Evolutionary conservation across 2,329 filamentous ascomycete genomes (phyloP), one percentile per base, ranked within the genome.

Genomic region (Diplodia mutila): DNA sequence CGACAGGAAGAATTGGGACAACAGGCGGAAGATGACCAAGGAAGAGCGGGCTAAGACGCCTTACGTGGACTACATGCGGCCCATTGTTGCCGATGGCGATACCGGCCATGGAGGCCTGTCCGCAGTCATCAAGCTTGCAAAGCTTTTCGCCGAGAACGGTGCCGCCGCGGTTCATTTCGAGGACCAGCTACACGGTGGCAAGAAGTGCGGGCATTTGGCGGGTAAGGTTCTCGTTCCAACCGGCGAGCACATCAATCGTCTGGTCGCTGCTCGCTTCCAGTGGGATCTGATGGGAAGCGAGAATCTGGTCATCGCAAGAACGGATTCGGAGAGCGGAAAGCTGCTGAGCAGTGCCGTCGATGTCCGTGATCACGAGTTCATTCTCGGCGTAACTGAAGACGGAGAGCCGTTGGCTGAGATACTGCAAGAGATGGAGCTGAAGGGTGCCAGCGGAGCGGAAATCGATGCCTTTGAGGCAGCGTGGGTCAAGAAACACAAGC

Each of bases 221-320:
- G 95, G 95, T 72, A 99, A 98, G 79, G 95, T 98, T 1, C 85
- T 99, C 9, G 95, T 98, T 2, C 94, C 95, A 0, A 89, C 94
- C 0, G 91, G 93, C 69, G 95, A 98, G 78, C 95, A 99, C 82
- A 97, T 98, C 84, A 97, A 97, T 82, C 90, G 95, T 32, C 88
- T 99, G 4, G 90, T 93, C 23, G 94, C 95, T 1, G 90, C 94
- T 3, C 90, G 95, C 69, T 97, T 97, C 82, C 95, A 99, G 77
- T 99, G 94, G 94, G 95, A 99, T 75, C 85, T 97, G 73, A 98
- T 99, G 94, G 95, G 94, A 55, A 90, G 88, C 64, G 95, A 99
- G 82, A 98, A 97, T 78, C 85, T 98, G 4, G 89, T 98, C 51
- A 95, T 99, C 76, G 95, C 95, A 2, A 90, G 95, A 68, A 98